Base-by-base conservation (phyloP, 1,284 basidiomycete genomes). In the Heterobasidion irregulare region DNA sequence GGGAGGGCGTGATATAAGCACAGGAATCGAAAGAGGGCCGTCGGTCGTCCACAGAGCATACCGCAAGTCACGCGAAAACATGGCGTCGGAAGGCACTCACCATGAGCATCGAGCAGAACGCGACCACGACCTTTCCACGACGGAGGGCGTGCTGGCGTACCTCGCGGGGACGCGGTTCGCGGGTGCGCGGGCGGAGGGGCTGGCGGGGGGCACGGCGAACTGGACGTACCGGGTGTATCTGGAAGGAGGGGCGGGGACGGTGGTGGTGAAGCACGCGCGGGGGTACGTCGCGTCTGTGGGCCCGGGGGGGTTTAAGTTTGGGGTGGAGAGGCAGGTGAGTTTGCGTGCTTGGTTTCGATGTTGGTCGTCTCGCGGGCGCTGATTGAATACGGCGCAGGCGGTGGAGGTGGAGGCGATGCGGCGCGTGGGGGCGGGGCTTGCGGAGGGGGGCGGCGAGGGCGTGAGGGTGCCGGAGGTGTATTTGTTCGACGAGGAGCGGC, bases 351-450 rank as follows among this genome's bases (percentile, higher is more conserved):
- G 26, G 5, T 5, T 26, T 26, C 4, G 6, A 44, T 44, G 43
- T 4, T 5, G 43, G 3, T 5, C 4, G 16, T 16, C 8, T 16
- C 8, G 16, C 43, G 16, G 43, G 16, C 0, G 16, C 43, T 44
- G 43, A 44, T 16, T 6, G 43, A n/a, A n/a, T n/a, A n/a, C n/a
- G n/a, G n/a, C 35, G 18, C 19, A 72, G 70, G 54, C 56, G n/a
- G 74, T 74, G 57, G 83, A 86, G 62, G 78, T 74, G 2, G 71
- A 72, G 45, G 80, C 79, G 2, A 64, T 84, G 58, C 66, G 62
- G 55, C 68, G 70, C 19, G 72, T 80, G 32, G 61, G 64, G 10
- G 62, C 65, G 65, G 57, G 59, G 75, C 1, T 64, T 72, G 1
- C 63, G 69, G n/a, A n/a, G n/a, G n/a, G n/a, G n/a, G n/a, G n/a